Evolutionary conservation across 108 stramenopile genomes (phyloP), one percentile per base, ranked within the genome.

Genomic region (Ochromonas danica): DNA sequence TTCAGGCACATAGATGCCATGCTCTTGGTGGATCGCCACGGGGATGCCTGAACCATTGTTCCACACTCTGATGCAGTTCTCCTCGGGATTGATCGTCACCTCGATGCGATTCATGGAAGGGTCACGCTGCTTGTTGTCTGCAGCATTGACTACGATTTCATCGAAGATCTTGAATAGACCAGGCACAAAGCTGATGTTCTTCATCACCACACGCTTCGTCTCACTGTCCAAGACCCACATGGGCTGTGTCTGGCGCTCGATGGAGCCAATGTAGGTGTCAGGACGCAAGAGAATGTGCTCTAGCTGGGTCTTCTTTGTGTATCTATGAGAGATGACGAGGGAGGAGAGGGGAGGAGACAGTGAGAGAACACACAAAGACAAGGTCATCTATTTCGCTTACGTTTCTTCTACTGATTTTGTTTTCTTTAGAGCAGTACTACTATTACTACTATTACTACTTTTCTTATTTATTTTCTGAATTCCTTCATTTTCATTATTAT

Each of bases 111-210:
- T 90, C 97, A 98, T 98, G 78, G 43, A 82, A 36, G 92, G 86
- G 90, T 99, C 96, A 33, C 99, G 94, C 88, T 98, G 97, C 87
- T 98, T 98, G 90, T 99, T 99, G 86, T 99, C 99, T 0, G 96
- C 92, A 35, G 99, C 99, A 84, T 99, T 99, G 43, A 99, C 97
- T 38, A 99, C 86, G 82, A 99, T 98, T 88, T 99, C 99, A 82
- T 99, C 99, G 81, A 97, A 99, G 74, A 99, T 98, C 81, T 99
- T 99, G 94, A 85, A 98, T 38, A 99, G 88, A 71, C 96, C 97
- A 74, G 99, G 99, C 0, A 89, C 89, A 85, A 83, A 98, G 1
- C 93, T 96, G 83, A 94, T 86, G 42, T 89, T 82, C 28, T 87
- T 81, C 61, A 88, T 84, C 25, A 92, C 89, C 72, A 99, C 92